phyloP scores from a whole-genome alignment of 225 moss, liverwort and hornwort species.

The Climacium dendroides region DNA sequence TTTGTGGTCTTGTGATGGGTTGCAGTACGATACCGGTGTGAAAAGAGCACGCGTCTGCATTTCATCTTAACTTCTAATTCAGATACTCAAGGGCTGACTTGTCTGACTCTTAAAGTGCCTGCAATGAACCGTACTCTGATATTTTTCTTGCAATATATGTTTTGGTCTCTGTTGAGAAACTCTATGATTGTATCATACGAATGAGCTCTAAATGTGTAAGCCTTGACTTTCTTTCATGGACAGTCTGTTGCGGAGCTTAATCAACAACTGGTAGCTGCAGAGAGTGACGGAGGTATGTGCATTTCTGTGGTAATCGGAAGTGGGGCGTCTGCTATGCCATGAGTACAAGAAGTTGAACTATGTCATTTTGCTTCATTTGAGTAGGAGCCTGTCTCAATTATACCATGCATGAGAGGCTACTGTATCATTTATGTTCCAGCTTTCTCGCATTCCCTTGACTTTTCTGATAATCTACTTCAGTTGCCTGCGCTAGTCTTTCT shows the following conservation, averaged over 20 bases:
- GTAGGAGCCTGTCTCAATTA: not conserved
- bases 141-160: not conserved
- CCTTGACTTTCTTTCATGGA: not conserved
- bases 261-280: conserved; percentile 70
- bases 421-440: not conserved
- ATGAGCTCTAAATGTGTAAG: not conserved
- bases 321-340: not conserved
- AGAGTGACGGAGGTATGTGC: conserved; percentile 79
- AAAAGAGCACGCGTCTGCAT: not conserved
- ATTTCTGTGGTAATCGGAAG: not conserved
- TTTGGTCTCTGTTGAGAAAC: not conserved
- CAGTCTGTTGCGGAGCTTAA: conserved; percentile 96
- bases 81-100: not conserved
- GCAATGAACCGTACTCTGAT: not conserved
- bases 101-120: not conserved
- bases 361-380: not conserved
- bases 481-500: not conserved
- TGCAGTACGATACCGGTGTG: not conserved
- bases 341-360: not conserved
- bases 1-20: not conserved
- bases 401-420: not conserved
- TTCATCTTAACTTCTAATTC: not conserved
- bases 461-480: not conserved
- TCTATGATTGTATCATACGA: not conserved
- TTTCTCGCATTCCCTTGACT: not conserved